phyloP scores from a whole-genome alignment of 1,139 yeast species.

The Taphrina flavorubra region DNA sequence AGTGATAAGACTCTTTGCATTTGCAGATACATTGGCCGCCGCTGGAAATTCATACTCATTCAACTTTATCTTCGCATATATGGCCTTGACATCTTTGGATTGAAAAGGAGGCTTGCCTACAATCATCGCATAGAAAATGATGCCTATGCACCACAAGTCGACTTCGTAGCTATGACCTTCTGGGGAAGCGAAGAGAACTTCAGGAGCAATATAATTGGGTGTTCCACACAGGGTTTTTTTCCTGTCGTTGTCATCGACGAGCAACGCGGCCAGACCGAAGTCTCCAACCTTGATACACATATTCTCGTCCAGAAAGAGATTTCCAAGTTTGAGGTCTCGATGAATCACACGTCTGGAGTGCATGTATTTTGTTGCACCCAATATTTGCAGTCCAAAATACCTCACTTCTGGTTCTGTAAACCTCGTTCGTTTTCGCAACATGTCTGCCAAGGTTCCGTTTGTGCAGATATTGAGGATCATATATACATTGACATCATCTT shows the following conservation, averaged over 20 bases:
- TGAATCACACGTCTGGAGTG: slow-evolving; percentile 85
- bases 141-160: slow-evolving; percentile 97
- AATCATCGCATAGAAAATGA: slow-evolving; percentile 91
- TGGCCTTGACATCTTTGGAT: slow-evolving; percentile 91
- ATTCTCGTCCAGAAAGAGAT: slow-evolving; percentile 78
- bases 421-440: slow-evolving; percentile 78
- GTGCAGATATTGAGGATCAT: slow-evolving; percentile 93
- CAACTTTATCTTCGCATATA: slow-evolving; percentile 87
- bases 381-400: slow-evolving; percentile 84
- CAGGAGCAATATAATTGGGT: slow-evolving; percentile 98
- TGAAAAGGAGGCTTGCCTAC: slow-evolving; percentile 94
- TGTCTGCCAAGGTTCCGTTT: slow-evolving; percentile 83
- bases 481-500: slow-evolving; percentile 91
- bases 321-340: slow-evolving; percentile 93
- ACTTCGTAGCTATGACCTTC: slow-evolving; percentile 97
- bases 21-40: slow-evolving; percentile 69
- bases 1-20: slow-evolving; percentile 72
- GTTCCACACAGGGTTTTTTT: slow-evolving; percentile 98
- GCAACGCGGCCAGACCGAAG: slow-evolving; percentile 93
- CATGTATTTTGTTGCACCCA: slow-evolving; percentile 86
- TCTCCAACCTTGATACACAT: slow-evolving; percentile 88
- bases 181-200: slow-evolving; percentile 70
- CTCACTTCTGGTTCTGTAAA: slow-evolving; percentile 92
- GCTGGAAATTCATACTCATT: slow-evolving; percentile 83
- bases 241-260: slow-evolving; percentile 81